These are phyloP conservation scores for Fusarium heterosporum DNA, from an alignment of 2,329 filamentous ascomycete species.

Conservation along the genomic window DNA sequence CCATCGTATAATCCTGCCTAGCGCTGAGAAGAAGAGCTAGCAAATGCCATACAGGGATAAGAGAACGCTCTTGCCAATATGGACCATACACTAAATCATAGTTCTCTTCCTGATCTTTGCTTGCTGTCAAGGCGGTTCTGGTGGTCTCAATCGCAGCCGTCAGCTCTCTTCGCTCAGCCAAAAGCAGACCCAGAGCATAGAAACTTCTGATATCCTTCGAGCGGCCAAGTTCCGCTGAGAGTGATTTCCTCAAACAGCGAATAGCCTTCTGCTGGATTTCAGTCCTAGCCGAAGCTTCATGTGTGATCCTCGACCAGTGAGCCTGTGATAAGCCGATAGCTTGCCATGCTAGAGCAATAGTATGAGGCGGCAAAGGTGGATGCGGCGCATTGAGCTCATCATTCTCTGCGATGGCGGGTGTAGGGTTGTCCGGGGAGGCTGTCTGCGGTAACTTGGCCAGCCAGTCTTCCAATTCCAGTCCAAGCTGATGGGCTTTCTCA, in stretches of 20 bases:
- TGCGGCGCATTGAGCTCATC: slow-evolving; percentile 52
- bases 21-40: slow-evolving; percentile 87
- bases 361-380: slow-evolving; percentile 65
- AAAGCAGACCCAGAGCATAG: slow-evolving; percentile 84
- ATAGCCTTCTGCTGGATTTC: slow-evolving; percentile 83
- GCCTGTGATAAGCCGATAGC: slow-evolving; percentile 88
- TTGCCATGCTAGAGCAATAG: slow-evolving; percentile 80
- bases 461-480: slow-evolving; percentile 78
- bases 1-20: slow-evolving; percentile 84
- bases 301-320: slow-evolving; percentile 87
- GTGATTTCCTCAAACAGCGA: slow-evolving; percentile 77
- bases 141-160: slow-evolving; percentile 83
- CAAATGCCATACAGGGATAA: slow-evolving; percentile 91
- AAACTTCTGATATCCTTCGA: slow-evolving; percentile 79
- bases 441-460: slow-evolving; percentile 68
- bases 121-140: slow-evolving; percentile 77
- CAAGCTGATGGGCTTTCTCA: slow-evolving; percentile 81
- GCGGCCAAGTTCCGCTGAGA: slow-evolving; percentile 74
- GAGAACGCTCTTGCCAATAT: slow-evolving; percentile 71
- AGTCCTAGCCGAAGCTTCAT: slow-evolving; percentile 76
- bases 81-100: slow-evolving; percentile 60
- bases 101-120: slow-evolving; percentile 60
- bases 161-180: slow-evolving; percentile 88
- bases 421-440: slow-evolving; percentile 45
- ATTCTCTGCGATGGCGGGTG: slow-evolving; percentile 49